Evolutionary conservation across 73 alveolate species (phyloP), one percentile per base, ranked within the genome.

Genomic region (Paramecium octaurelia): DNA sequence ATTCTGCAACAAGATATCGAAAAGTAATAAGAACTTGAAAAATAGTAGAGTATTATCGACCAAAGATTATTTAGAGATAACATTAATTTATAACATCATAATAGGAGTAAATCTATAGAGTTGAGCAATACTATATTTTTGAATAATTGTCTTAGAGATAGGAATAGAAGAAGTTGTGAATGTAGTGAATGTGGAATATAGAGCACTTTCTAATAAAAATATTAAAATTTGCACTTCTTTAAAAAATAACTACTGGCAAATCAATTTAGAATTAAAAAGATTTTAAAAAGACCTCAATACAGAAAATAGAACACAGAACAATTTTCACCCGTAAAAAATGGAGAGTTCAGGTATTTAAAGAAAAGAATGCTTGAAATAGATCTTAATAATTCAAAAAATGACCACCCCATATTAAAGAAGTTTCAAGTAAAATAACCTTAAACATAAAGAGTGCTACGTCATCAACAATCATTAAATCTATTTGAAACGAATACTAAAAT

Each of bases 231-330:
- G 35, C 31, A 54, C 18, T 54, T 64, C 27, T 23, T 24, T 34
- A 64, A 34, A 64, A 27, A 31, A 27, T 31, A 64, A 64, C 7
- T 34, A 10, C 27, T 23, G 12, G 14, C 42, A 23, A 64, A 64
- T 64, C 48, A 64, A 64, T 64, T 64, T 34, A 64, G 48, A 64
- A 64, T 64, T 64, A 64, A 64, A 64, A 64, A 64, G 84, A 34
- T 64, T 16, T 12, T 34, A 11, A 64, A 64, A 64, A 64, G 46
- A 64, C 84, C 42, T 27, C 9, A 64, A 34, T 31, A 27, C 6
- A 24, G 84, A 64, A 64, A 64, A 27, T 64, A 64, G 35, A 27
- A 64, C 31, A 64, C 84, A 64, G 84, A 64, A 64, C 12, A 64
- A 64, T 64, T 64, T 34, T 64, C 84, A 64, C 84, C 84, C 14